These are phyloP conservation scores for Eragrostis curvula DNA, from an alignment of 176 grass and related monocot species.

Conservation along the genomic window DNA sequence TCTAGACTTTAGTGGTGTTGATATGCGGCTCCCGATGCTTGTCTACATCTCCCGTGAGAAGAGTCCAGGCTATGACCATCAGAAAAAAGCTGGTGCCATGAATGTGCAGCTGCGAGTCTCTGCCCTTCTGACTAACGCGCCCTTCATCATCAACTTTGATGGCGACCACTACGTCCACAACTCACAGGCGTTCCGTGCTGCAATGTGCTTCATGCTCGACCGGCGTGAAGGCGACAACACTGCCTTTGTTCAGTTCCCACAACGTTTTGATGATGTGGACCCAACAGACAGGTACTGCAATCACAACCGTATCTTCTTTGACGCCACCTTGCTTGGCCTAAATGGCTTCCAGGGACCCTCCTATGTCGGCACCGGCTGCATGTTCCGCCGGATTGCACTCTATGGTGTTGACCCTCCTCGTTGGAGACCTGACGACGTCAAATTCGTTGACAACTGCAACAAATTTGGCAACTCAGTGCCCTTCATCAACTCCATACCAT, in stretches of 20 bases:
- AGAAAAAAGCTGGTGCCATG: slow-evolving; percentile 65
- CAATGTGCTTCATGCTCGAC: slow-evolving; percentile 62
- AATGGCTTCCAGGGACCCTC: slow-evolving; percentile 78
- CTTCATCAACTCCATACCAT: slow-evolving; percentile 44
- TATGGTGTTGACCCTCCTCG: slow-evolving; percentile 49
- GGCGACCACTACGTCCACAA: slow-evolving; percentile 64
- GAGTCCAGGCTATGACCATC: slow-evolving; percentile 45
- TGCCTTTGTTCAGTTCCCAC: slow-evolving; percentile 95
- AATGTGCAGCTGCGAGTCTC: slow-evolving; percentile 53
- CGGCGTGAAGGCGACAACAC: slow-evolving; percentile 76
- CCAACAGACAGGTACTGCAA: slow-evolving; percentile 94
- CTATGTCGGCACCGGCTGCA: slow-evolving; percentile 58
- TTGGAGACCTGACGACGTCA: slow-evolving; percentile 41
- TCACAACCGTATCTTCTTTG: slow-evolving; percentile 96
- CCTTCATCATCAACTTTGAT: slow-evolving; percentile 64
- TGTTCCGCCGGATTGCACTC: slow-evolving; percentile 55
- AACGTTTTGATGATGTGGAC: slow-evolving; percentile 91
- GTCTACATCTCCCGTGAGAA: slow-evolving; percentile 62
- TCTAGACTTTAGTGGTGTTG: slow-evolving; percentile 51
- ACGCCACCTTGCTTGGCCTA: slow-evolving; percentile 91
- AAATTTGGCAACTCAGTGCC: slow-evolving; percentile 40
- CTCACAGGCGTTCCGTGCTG: slow-evolving; percentile 53
- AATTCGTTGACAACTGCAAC: slow-evolving; percentile 33
- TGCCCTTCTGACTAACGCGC: slow-evolving; percentile 53
- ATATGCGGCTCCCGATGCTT: slow-evolving; percentile 54